phyloP scores from a whole-genome alignment of 2,329 filamentous ascomycete species.

The Elsinoe arachidis region DNA sequence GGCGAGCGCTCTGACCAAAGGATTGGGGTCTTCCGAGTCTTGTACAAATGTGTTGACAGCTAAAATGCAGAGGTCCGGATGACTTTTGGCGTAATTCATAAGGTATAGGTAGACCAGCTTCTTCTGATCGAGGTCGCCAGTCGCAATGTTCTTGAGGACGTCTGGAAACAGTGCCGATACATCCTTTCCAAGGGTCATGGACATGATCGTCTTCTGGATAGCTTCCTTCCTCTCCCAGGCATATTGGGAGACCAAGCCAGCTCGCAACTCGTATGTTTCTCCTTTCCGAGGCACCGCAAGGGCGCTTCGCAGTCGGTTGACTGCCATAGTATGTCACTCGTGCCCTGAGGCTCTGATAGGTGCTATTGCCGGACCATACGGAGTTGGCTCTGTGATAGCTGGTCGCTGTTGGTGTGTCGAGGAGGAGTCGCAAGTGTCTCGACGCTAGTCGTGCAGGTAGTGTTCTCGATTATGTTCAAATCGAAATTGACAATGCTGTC shows the following conservation, averaged over 20 bases:
- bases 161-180: conserved; percentile 95
- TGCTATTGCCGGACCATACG: conserved; percentile 10
- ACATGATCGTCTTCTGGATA: conserved; percentile 99
- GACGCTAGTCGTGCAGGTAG: not conserved
- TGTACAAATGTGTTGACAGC: conserved; percentile 99
- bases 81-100: conserved; percentile 99
- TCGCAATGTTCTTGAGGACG: conserved; percentile 98
- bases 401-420: not conserved
- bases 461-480: not conserved
- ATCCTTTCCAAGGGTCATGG: conserved; percentile 98
- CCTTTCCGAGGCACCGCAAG: conserved; percentile 91
- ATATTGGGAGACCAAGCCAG: conserved; percentile 94
- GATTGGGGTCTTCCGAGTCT: conserved; percentile 97
- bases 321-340: conserved; percentile 57
- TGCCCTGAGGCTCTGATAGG: not conserved
- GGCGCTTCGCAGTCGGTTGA: conserved; percentile 90
- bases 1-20: conserved; percentile 84
- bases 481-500: too few relatives aligned
- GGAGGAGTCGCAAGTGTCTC: not conserved
- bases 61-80: conserved; percentile 95
- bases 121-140: conserved; percentile 90
- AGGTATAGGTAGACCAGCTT: conserved; percentile 98
- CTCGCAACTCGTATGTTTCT: conserved; percentile 94
- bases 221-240: conserved; percentile 97
- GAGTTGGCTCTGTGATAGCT: not conserved